A percentile compares a stretch with the other conserved stretches of the same genome.
Conservation (phyloP, 768 basidiomycete species). For the Sarcodon aspratus region DNA sequence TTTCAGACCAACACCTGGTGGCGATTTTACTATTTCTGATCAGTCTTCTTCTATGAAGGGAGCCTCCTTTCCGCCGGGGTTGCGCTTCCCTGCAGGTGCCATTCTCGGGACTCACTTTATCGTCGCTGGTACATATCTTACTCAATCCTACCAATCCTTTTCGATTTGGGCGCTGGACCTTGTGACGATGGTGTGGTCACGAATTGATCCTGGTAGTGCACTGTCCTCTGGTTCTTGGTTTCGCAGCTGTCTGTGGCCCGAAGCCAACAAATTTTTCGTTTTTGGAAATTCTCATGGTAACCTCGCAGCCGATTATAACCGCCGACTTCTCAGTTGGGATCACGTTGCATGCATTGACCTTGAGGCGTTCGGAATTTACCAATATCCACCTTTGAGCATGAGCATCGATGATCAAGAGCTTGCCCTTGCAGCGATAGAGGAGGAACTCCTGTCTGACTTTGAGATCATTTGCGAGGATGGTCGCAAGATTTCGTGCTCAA, state of each 20-base stretch:
- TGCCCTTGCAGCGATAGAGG: constrained; percentile 76
- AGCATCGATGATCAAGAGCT: constrained; percentile 73
- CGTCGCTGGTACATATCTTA: constrained; percentile 92
- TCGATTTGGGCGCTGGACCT: constrained; percentile 95
- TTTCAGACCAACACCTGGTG: constrained; percentile 68
- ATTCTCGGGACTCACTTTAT: constrained; percentile 86
- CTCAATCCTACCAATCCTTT: constrained; percentile 88
- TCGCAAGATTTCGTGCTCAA: constrained; percentile 68
- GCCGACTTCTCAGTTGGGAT: constrained; percentile 83
- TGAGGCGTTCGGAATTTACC: constrained; percentile 94
- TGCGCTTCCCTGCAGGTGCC: constrained; percentile 93
- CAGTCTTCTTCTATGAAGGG: constrained; percentile 76
- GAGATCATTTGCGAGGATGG: constrained; percentile 91
- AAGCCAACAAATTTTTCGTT: constrained; percentile 76
- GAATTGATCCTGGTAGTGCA: constrained; percentile 81
- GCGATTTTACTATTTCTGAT: constrained; percentile 70
- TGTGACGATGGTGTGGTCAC: constrained; percentile 70
- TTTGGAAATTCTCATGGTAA: constrained; percentile 87
- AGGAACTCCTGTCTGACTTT: constrained; percentile 77
- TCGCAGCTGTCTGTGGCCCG: constrained; percentile 79
- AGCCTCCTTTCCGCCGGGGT: constrained; percentile 78
- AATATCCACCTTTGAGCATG: constrained; percentile 59
- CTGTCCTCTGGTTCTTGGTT: constrained; percentile 92
- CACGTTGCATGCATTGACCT: constrained; percentile 85
- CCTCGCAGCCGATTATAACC: constrained; percentile 87